A percentile compares a stretch with the other conserved stretches of the same genome.
These are phyloP conservation scores for Penicillium concentricum DNA, from an alignment of 2,329 filamentous ascomycete species.

Conservation along the genomic window DNA sequence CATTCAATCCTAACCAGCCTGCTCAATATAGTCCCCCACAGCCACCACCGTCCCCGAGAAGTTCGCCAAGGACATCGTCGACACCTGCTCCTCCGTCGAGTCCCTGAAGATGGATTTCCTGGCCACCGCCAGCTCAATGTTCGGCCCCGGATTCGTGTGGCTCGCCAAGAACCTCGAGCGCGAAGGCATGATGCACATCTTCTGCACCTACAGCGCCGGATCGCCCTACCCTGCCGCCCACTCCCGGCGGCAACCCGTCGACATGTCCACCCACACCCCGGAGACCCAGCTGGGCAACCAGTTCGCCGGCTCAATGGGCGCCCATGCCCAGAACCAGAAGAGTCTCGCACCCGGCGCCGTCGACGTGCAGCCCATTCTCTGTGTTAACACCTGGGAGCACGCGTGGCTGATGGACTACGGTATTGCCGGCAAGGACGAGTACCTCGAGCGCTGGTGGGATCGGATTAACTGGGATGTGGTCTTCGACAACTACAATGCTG, in stretches of 20 bases:
- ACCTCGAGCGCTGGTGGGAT: conserved; percentile 81
- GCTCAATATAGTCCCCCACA: conserved; percentile 38
- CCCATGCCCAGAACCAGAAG: conserved; percentile 35
- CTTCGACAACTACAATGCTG: conserved; percentile 44
- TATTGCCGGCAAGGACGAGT: conserved; percentile 70
- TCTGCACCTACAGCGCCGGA: conserved; percentile 88
- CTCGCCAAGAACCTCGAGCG: conserved; percentile 63
- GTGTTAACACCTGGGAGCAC: conserved; percentile 96
- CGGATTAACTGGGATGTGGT: conserved; percentile 82
- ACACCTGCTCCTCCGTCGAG: conserved; percentile 77
- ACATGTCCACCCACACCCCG: conserved; percentile 45
- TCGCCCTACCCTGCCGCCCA: conserved; percentile 84
- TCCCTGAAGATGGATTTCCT: conserved; percentile 78
- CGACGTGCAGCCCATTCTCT: conserved; percentile 74
- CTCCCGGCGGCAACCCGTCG: conserved; percentile 64
- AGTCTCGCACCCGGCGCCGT: conserved; percentile 41
- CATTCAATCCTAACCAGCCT: conserved; percentile 9
- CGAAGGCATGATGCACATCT: conserved; percentile 59
- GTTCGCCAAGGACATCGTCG: conserved; percentile 61
- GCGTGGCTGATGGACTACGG: conserved; percentile 84
- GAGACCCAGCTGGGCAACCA: conserved; percentile 36
- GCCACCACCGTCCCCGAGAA: conserved; percentile 53
- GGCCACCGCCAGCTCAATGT: conserved; percentile 82
- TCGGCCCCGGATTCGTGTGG: conserved; percentile 97
- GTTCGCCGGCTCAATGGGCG: conserved; percentile 37